phyloP scores from a whole-genome alignment of 177 flowering plant species.

The Vitis hybrid region DNA sequence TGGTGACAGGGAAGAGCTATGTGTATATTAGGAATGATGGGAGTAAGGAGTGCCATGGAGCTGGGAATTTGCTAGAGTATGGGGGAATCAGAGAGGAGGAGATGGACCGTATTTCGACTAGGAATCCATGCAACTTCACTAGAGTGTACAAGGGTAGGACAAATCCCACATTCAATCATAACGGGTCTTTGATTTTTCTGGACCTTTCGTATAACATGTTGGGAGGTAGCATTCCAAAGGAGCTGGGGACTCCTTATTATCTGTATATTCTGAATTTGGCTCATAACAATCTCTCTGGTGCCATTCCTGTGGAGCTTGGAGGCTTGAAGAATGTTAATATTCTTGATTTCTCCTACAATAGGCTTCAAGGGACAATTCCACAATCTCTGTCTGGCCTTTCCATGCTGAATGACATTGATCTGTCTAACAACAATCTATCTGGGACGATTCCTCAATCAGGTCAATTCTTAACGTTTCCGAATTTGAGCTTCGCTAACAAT shows the following conservation, averaged over 20 bases:
- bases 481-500: constrained; percentile 57
- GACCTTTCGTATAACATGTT: constrained; percentile 76
- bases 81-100: constrained; percentile 69
- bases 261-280: constrained; percentile 70
- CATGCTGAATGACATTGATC: constrained; percentile 58
- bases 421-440: constrained; percentile 73
- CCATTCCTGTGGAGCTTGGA: constrained; percentile 69
- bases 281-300: constrained; percentile 74
- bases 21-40: constrained; percentile 83
- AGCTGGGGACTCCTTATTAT: constrained; percentile 70
- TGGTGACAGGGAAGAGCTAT: constrained; percentile 67
- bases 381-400: constrained; percentile 53
- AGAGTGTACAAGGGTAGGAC: constrained; percentile 66
- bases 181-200: constrained; percentile 91
- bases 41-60: constrained; percentile 76
- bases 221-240: constrained; percentile 70
- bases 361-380: constrained; percentile 71
- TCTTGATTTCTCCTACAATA: constrained; percentile 78
- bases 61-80: constrained; percentile 90
- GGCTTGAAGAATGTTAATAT: constrained; percentile 53
- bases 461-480: constrained; percentile 74
- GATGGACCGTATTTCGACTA: constrained; percentile 51
- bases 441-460: constrained; percentile 79
- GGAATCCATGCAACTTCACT: constrained; percentile 77
- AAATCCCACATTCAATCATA: constrained; percentile 66